These are phyloP conservation scores for Podaxis sp. DNA, from an alignment of 768 basidiomycete species.

Conservation along the genomic window DNA sequence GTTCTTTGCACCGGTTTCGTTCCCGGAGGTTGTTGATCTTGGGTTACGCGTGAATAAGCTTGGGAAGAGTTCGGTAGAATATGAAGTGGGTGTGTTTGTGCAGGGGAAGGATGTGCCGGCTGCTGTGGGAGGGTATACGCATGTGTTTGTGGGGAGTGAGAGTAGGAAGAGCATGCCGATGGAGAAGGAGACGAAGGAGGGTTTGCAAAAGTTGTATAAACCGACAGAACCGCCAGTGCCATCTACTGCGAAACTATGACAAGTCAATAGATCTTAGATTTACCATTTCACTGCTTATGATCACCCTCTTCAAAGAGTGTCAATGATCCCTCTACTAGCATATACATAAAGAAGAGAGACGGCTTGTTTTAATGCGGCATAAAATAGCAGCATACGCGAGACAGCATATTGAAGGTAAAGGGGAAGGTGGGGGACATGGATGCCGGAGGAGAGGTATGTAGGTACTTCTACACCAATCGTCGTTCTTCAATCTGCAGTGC, in stretches of 20 bases:
- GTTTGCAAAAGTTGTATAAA: conserved; percentile 41
- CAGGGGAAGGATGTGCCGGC: conserved; percentile 39
- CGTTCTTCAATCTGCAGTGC: not conserved
- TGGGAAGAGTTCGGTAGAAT: conserved; percentile 74
- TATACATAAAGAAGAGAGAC: not conserved
- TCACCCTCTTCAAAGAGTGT: too few relatives aligned
- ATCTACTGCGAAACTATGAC: conserved; percentile 21
- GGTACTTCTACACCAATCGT: not conserved
- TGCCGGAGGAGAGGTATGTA: too few relatives aligned
- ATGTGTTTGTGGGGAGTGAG: conserved; percentile 74
- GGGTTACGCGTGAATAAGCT: conserved; percentile 68
- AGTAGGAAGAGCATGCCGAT: conserved; percentile 60
- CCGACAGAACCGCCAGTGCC: not conserved
- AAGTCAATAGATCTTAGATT: not conserved
- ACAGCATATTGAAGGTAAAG: not conserved
- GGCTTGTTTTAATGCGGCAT: not conserved
- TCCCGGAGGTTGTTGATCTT: conserved; percentile 69
- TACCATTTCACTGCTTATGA: too few relatives aligned
- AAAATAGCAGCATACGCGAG: not conserved
- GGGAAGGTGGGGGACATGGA: not conserved
- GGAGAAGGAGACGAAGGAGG: conserved; percentile 37
- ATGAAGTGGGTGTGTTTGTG: conserved; percentile 78
- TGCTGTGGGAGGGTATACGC: conserved; percentile 67
- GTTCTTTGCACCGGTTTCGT: conserved; percentile 75
- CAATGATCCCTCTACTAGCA: not conserved